Conservation (phyloP, 768 basidiomycete genomes). For the Leucocoprinus sp. region DNA sequence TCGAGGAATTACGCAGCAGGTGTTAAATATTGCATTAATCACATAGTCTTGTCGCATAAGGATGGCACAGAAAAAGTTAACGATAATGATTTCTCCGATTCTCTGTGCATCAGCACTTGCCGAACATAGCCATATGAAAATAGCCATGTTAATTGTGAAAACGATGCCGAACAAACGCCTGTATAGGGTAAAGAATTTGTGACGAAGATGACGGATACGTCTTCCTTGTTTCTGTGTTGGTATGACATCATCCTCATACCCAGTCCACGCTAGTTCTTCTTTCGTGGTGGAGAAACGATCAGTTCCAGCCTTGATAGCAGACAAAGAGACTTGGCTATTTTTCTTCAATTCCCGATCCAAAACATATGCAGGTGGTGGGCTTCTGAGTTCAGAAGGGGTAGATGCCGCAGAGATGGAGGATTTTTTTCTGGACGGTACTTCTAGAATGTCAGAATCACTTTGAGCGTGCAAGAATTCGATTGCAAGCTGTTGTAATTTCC, state of each 20-base stretch:
- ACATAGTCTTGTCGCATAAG: conserved; percentile 51
- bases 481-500: conserved; percentile 32
- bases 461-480: conserved; percentile 16
- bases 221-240: conserved; percentile 45
- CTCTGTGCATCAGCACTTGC: conserved; percentile 27
- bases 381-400: conserved; percentile 8
- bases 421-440: conserved; percentile 10
- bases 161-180: conserved; percentile 52
- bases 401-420: conserved; percentile 11
- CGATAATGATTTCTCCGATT: conserved; percentile 32
- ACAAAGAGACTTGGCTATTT: conserved; percentile 11
- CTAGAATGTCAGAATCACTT: background rate
- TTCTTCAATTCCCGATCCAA: conserved; percentile 9
- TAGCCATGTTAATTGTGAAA: conserved; percentile 45
- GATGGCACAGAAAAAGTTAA: conserved; percentile 41
- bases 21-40: conserved; percentile 48
- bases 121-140: conserved; percentile 37
- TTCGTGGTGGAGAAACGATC: conserved; percentile 23
- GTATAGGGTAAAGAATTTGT: conserved; percentile 48
- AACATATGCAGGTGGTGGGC: conserved; percentile 14
- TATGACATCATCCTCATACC: conserved; percentile 40
- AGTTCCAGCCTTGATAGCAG: conserved; percentile 17
- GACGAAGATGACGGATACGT: conserved; percentile 42
- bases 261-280: conserved; percentile 39
- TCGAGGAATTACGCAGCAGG: conserved; percentile 39